Conservation (phyloP, 495 filamentous ascomycete genomes). For the Cladorrhinum samala region DNA sequence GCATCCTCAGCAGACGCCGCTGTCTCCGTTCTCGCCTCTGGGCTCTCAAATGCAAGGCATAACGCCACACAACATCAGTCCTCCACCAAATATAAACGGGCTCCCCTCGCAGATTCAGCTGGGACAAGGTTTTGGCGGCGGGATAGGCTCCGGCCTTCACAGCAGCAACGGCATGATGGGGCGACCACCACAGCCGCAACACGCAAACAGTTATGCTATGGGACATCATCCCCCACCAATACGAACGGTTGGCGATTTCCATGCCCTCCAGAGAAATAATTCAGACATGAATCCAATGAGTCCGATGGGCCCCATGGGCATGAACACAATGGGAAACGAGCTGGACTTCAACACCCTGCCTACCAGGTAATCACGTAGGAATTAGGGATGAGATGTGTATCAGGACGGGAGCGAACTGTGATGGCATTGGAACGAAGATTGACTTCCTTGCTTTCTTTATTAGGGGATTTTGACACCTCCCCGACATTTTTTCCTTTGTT, state of each 20-base stretch:
- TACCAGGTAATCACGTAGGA: slow-evolving; percentile 23
- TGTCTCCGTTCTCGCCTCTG: slow-evolving; percentile 29
- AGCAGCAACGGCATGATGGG: slow-evolving; percentile 32
- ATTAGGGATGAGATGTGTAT: neutral
- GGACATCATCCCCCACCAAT: slow-evolving; percentile 23
- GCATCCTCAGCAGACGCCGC: slow-evolving; percentile 24
- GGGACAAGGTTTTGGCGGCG: slow-evolving; percentile 27
- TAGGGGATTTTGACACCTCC: neutral
- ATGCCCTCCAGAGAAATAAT: slow-evolving; percentile 38
- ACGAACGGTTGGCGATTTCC: slow-evolving; percentile 43
- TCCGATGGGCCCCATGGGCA: slow-evolving; percentile 32
- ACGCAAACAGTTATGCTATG: slow-evolving; percentile 37
- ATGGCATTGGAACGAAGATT: neutral
- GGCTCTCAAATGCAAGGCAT: slow-evolving; percentile 31
- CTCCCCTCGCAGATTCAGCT: slow-evolving; percentile 27
- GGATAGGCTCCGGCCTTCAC: slow-evolving; percentile 21
- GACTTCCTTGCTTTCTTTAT: neutral
- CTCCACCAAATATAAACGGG: slow-evolving; percentile 21
- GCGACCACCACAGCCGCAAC: slow-evolving; percentile 34
- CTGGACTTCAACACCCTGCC: slow-evolving; percentile 29
- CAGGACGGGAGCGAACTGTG: no score
- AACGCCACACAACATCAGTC: slow-evolving; percentile 24
- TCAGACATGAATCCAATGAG: slow-evolving; percentile 32
- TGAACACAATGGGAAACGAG: slow-evolving; percentile 25
- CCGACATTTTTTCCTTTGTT: neutral